These are phyloP conservation scores for Aspergillus asperescens DNA, from an alignment of 495 filamentous ascomycete species.

Conservation along the genomic window DNA sequence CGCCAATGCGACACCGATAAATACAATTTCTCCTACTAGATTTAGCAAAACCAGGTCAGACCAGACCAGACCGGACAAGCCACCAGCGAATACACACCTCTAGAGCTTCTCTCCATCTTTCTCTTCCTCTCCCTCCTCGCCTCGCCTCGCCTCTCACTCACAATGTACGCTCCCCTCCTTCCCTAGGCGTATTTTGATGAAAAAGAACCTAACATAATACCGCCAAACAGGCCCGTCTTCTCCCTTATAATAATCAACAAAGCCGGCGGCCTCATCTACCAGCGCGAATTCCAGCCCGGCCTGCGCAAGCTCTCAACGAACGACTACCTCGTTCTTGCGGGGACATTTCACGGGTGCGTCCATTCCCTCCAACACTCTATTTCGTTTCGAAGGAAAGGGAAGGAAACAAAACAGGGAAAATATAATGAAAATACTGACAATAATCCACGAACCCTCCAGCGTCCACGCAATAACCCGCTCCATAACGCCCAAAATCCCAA, in stretches of 20 bases:
- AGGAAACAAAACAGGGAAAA: background rate
- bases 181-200: background rate
- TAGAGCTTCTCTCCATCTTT: slow-evolving; percentile 3
- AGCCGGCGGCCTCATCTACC: slow-evolving; percentile 92
- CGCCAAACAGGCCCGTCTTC: slow-evolving; percentile 77
- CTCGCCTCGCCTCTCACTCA: background rate
- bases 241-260: slow-evolving; percentile 97
- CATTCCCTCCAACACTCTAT: background rate
- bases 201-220: background rate
- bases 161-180: background rate
- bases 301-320: slow-evolving; percentile 86
- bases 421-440: background rate
- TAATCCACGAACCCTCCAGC: slow-evolving; percentile 31
- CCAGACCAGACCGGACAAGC: background rate
- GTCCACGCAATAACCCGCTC: slow-evolving; percentile 89
- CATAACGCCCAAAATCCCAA: slow-evolving; percentile 54
- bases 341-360: slow-evolving; percentile 86
- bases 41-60: background rate
- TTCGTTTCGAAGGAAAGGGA: background rate
- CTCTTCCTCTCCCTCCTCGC: background rate
- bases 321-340: slow-evolving; percentile 94
- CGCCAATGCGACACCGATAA: background rate
- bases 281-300: slow-evolving; percentile 79
- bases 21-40: background rate
- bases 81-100: background rate